These are phyloP conservation scores for Aspergillus tubingensis DNA, from an alignment of 2,329 filamentous ascomycete species.

Conservation along the genomic window DNA sequence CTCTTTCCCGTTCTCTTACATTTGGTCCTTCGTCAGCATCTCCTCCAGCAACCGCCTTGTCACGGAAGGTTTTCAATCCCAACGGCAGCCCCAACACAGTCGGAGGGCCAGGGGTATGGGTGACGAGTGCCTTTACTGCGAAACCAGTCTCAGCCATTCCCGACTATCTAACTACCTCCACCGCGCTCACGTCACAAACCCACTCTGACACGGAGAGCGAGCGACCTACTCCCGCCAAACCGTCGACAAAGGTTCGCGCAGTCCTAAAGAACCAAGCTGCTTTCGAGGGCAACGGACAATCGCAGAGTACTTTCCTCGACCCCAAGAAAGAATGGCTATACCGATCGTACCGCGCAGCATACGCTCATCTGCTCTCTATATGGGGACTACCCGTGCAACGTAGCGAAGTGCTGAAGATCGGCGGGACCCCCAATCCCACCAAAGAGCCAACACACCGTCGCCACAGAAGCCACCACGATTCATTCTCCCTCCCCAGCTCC, in stretches of 20 bases:
- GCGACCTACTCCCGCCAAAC: conserved; percentile 30
- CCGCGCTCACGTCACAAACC: conserved; percentile 33
- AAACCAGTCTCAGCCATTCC: conserved; percentile 30
- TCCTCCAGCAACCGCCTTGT: conserved; percentile 37
- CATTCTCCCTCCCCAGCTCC: conserved; percentile 25
- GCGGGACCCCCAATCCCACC: conserved; percentile 45
- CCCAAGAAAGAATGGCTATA: conserved; percentile 51
- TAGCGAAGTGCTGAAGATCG: conserved; percentile 61
- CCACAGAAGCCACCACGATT: conserved; percentile 30
- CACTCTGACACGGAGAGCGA: conserved; percentile 44
- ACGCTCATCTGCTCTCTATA: conserved; percentile 60
- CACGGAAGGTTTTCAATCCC: conserved; percentile 42
- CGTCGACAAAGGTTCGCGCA: conserved; percentile 45
- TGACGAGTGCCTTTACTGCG: conserved; percentile 23
- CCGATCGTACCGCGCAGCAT: conserved; percentile 56
- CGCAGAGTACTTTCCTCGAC: conserved; percentile 53
- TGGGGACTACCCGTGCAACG: conserved; percentile 59
- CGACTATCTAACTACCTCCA: conserved; percentile 34
- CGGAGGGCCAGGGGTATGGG: conserved; percentile 33
- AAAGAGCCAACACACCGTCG: conserved; percentile 26
- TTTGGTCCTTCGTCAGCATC: conserved; percentile 47
- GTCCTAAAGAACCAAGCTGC: conserved; percentile 58
- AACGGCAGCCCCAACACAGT: conserved; percentile 37
- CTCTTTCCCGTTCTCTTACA: conserved; percentile 48
- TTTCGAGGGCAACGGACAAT: conserved; percentile 56